Percentiles rank a stretch among this genome's conserved stretches.
Evolutionary conservation across 2,329 filamentous ascomycete species (phyloP).

Genomic region (Fusarium temperatum): DNA sequence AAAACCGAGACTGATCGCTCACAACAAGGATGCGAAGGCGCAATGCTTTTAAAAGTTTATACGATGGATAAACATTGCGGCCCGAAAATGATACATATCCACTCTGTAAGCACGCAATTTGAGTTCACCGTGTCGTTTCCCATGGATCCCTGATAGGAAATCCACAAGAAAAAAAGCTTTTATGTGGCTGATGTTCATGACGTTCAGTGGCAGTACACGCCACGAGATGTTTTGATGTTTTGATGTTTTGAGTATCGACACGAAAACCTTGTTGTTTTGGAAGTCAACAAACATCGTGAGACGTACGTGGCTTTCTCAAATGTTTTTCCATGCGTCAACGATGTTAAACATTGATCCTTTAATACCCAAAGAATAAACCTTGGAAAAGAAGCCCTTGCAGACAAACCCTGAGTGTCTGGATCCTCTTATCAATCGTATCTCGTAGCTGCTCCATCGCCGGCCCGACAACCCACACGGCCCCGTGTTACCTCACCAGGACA

Average conservation of each 20-base stretch:
- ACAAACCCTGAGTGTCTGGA: not conserved
- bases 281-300: not conserved
- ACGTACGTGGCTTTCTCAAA: not conserved
- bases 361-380: rapidly evolving
- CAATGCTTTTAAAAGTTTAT: conserved; percentile 27
- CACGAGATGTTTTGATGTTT: no score
- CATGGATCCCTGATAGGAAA: not conserved
- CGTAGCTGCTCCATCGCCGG: not conserved
- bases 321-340: not conserved
- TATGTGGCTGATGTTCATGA: not conserved
- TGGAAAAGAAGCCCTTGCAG: not conserved
- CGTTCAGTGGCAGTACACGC: not conserved
- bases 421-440: not conserved
- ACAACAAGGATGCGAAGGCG: conserved; percentile 12
- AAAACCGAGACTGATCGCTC: not conserved
- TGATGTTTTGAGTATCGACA: not conserved
- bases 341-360: not conserved
- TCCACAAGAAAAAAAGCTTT: not conserved
- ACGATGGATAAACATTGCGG: conserved; percentile 5
- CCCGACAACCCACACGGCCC: not conserved
- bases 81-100: not conserved
- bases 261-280: not conserved
- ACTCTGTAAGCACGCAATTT: conserved; percentile 29
- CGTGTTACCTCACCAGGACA: not conserved
- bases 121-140: conserved; percentile 6